Percentiles rank a stretch among this genome's conserved stretches.
phyloP scores from a whole-genome alignment of 176 grass and related monocot species.

The Poa pratensis region DNA sequence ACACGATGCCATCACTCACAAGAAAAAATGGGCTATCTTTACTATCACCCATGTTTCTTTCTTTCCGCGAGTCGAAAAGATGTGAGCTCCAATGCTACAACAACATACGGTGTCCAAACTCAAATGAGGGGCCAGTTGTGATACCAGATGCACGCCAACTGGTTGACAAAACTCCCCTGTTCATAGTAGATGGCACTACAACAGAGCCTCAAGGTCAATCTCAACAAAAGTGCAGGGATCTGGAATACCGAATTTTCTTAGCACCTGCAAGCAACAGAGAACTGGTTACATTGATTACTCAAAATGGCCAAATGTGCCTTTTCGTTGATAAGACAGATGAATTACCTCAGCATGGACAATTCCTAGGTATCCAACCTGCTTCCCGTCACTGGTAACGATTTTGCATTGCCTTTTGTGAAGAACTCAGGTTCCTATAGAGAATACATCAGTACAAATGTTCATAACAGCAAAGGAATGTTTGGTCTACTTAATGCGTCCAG shows the following conservation, averaged over 20 bases:
- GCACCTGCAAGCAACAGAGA: slow-evolving; percentile 54
- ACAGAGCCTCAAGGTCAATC: slow-evolving; percentile 75
- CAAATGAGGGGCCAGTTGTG: neutral
- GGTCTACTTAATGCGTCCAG: slow-evolving; percentile 11
- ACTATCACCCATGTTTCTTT: neutral
- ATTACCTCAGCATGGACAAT: slow-evolving; percentile 86
- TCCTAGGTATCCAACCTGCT: slow-evolving; percentile 82
- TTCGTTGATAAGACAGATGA: neutral
- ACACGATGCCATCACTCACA: neutral
- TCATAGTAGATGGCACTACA: slow-evolving; percentile 45
- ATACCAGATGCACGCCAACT: slow-evolving; percentile 19
- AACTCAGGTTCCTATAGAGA: slow-evolving; percentile 79
- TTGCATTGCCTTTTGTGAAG: slow-evolving; percentile 92
- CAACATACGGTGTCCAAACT: neutral
- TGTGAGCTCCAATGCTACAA: neutral
- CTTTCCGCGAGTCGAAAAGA: neutral
- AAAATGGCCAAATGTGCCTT: neutral
- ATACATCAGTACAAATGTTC: slow-evolving; percentile 31
- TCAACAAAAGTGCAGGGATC: slow-evolving; percentile 91
- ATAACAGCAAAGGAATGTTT: slow-evolving; percentile 23
- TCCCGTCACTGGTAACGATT: slow-evolving; percentile 65
- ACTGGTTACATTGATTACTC: neutral
- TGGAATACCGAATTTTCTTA: slow-evolving; percentile 85
- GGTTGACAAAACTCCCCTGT: slow-evolving; percentile 25
- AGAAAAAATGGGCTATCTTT: neutral